phyloP scores from a whole-genome alignment of 1,284 basidiomycete genomes.

The Nidula niveotomentosa region DNA sequence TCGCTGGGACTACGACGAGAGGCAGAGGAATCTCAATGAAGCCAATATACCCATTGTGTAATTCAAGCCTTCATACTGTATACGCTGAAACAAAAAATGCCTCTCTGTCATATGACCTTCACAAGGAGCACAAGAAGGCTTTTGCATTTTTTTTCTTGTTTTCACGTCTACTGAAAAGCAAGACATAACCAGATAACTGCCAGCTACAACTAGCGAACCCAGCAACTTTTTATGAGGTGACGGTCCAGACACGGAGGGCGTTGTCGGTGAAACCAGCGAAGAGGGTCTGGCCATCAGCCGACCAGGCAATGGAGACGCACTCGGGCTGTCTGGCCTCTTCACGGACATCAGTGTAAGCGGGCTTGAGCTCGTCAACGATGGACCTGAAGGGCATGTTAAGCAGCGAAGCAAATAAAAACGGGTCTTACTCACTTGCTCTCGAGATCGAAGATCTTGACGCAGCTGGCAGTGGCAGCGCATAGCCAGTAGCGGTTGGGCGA shows the following conservation, averaged over 20 bases:
- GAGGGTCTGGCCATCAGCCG: constrained; percentile 95
- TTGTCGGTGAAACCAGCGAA: constrained; percentile 96
- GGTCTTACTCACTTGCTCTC: constrained; percentile 85
- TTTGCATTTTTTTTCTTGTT: constrained; percentile 35
- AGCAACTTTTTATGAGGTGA: constrained; percentile 61
- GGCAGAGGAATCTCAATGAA: constrained; percentile 61
- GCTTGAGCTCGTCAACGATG: constrained; percentile 98
- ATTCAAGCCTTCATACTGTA: background rate
- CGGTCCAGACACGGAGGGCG: constrained; percentile 90
- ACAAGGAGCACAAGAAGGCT: constrained; percentile 12
- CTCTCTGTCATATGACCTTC: background rate
- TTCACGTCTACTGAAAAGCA: constrained; percentile 29
- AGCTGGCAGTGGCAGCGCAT: constrained; percentile 96
- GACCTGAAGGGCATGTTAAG: constrained; percentile 55
- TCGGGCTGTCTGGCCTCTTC: constrained; percentile 88
- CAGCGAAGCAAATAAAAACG: background rate
- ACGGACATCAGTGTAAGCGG: constrained; percentile 81
- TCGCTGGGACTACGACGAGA: constrained; percentile 65
- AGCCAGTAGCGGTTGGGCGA: constrained; percentile 99
- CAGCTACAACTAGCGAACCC: constrained; percentile 16
- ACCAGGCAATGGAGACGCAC: constrained; percentile 99
- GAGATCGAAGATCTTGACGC: constrained; percentile 99
- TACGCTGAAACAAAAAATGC: too few species aligned
- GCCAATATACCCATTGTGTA: constrained; percentile 10
- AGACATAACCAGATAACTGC: background rate